These are phyloP conservation scores for Phytophthora meadii DNA, from an alignment of 352 stramenopile species.

Conservation along the genomic window DNA sequence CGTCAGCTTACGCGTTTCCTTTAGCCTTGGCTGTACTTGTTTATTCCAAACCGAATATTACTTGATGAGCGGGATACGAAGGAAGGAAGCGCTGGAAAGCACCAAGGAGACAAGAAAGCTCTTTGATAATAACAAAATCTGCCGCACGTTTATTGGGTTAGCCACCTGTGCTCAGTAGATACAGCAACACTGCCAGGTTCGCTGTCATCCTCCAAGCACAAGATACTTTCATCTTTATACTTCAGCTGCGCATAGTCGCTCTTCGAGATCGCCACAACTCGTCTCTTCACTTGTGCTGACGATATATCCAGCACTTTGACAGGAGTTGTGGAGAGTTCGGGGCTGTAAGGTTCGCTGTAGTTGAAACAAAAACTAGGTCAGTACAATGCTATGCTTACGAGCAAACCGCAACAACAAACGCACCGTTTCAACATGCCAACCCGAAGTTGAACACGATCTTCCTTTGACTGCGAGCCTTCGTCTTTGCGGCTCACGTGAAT, in stretches of 20 bases:
- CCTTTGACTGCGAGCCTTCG: slow-evolving; percentile 34
- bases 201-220: slow-evolving; percentile 60
- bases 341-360: slow-evolving; percentile 62
- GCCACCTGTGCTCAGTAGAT: slow-evolving; percentile 21
- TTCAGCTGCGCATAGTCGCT: slow-evolving; percentile 59
- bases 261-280: slow-evolving; percentile 75
- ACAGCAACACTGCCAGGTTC: slow-evolving; percentile 13
- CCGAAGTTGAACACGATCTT: slow-evolving; percentile 48
- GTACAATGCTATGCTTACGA: background rate
- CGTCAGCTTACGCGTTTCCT: background rate
- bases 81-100: slow-evolving; percentile 10
- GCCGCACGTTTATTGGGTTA: slow-evolving; percentile 22
- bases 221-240: slow-evolving; percentile 83
- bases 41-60: slow-evolving; percentile 71
- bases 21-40: slow-evolving; percentile 82
- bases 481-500: slow-evolving; percentile 48
- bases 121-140: slow-evolving; percentile 7
- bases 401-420: slow-evolving; percentile 4
- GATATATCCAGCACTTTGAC: slow-evolving; percentile 58
- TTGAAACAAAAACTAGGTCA: slow-evolving; percentile 5
- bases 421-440: slow-evolving; percentile 76
- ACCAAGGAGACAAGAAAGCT: background rate
- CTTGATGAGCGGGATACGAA: slow-evolving; percentile 44
- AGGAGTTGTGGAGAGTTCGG: slow-evolving; percentile 48
- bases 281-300: slow-evolving; percentile 67